Percentiles rank a stretch among this genome's conserved stretches.
Conservation (phyloP, 2,329 filamentous ascomycete genomes). For the Claviceps arundinis region DNA sequence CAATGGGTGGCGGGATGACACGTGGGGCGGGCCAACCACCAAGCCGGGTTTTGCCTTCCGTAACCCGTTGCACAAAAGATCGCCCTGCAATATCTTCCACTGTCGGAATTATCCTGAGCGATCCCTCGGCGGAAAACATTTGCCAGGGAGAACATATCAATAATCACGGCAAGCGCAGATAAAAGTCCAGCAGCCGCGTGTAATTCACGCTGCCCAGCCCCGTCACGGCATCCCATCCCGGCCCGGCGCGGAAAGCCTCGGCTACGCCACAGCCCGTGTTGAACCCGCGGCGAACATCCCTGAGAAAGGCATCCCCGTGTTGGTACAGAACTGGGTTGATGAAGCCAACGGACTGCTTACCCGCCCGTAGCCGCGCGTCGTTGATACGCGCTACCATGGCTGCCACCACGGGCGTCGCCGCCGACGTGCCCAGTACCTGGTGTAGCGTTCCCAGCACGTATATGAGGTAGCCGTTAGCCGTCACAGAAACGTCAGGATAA, state of each 20-base stretch:
- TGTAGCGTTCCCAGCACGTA: conserved; percentile 16
- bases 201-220: conserved; percentile 29
- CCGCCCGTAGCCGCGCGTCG: conserved; percentile 40
- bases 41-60: no score
- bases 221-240: conserved; percentile 23
- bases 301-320: conserved; percentile 16
- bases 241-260: conserved; percentile 2
- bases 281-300: conserved; percentile 12
- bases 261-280: conserved; percentile 2
- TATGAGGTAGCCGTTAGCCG: conserved; percentile 24
- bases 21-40: no score
- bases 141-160: no score
- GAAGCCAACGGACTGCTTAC: conserved; percentile 40
- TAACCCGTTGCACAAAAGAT: no score
- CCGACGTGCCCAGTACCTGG: conserved; percentile 26
- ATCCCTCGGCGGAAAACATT: no score
- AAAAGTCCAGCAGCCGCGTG: background rate
- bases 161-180: background rate
- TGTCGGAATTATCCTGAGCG: no score
- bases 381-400: conserved; percentile 52
- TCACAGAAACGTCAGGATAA: conserved; percentile 48
- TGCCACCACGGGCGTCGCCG: conserved; percentile 48
- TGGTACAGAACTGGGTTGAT: conserved; percentile 48
- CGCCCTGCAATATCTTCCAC: no score
- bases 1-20: no score